These are phyloP conservation scores for Eutrema yunnanense DNA, from an alignment of 345 rosid genomes.

Conservation along the genomic window DNA sequence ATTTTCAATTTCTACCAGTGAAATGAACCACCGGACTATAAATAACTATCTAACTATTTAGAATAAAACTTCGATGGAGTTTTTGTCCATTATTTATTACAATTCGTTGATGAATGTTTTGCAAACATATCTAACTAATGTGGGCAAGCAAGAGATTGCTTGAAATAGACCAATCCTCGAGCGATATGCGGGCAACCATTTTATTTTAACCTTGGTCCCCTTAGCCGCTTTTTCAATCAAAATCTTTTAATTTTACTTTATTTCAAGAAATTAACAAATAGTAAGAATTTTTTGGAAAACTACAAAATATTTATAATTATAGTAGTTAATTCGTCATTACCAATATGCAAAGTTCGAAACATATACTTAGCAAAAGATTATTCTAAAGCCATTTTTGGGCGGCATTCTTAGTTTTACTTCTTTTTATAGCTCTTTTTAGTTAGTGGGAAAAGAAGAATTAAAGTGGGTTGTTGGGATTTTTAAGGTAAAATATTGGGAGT, in stretches of 20 bases:
- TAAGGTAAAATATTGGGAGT: neutral
- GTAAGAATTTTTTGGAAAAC: neutral
- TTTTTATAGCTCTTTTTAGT: constrained; percentile 28
- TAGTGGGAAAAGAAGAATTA: constrained; percentile 20
- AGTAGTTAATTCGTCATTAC: constrained; percentile 5
- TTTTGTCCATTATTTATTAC: neutral
- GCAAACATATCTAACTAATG: neutral
- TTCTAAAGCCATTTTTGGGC: constrained; percentile 27
- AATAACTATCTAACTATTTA: neutral
- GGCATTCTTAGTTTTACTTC: constrained; percentile 24
- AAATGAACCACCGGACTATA: neutral
- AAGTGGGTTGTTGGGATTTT: constrained; percentile 32
- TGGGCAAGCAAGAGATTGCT: constrained; percentile 30
- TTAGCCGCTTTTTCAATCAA: neutral
- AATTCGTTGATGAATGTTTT: neutral
- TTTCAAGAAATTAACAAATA: neutral
- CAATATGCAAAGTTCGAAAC: constrained; percentile 20
- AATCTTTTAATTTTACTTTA: neutral
- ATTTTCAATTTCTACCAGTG: neutral
- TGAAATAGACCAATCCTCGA: constrained; percentile 22
- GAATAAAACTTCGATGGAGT: neutral
- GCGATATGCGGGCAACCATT: constrained; percentile 22
- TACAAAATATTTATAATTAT: neutral
- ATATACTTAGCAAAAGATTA: constrained; percentile 1
- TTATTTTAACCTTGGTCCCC: constrained; percentile 23